A percentile compares a stretch with the other conserved stretches of the same genome.
phyloP scores from a whole-genome alignment of 305 asterid genomes.

The Fraxinus sp. region DNA sequence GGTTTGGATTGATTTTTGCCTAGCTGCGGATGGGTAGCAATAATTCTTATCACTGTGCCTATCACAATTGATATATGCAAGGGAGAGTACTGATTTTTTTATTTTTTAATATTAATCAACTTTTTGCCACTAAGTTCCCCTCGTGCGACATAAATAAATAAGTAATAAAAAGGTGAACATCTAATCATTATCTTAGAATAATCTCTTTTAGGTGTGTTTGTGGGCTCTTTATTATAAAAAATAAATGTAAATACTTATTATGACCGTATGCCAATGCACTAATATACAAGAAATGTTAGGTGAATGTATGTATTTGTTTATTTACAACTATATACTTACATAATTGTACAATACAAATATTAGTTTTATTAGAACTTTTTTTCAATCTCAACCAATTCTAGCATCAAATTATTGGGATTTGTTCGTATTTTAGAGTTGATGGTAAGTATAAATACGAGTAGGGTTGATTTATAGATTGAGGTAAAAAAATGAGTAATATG shows the following conservation, averaged over 20 bases:
- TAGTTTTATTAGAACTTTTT: too few relatives aligned
- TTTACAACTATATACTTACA: background rate
- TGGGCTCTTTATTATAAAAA: constrained; percentile 13
- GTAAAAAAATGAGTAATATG: background rate
- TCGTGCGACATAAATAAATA: constrained; percentile 41
- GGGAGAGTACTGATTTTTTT: background rate
- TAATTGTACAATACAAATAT: too few relatives aligned
- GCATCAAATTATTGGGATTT: too few relatives aligned
- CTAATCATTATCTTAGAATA: constrained; percentile 47
- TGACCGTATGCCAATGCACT: background rate
- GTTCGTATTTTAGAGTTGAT: too few relatives aligned
- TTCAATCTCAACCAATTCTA: too few relatives aligned
- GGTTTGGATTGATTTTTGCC: too few relatives aligned
- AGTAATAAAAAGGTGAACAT: constrained; percentile 26
- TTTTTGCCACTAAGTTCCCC: constrained; percentile 40
- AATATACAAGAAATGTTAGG: background rate
- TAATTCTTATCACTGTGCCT: too few relatives aligned
- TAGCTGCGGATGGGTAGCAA: too few relatives aligned
- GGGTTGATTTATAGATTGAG: background rate
- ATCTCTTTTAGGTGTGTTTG: constrained; percentile 31
- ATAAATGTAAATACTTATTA: background rate
- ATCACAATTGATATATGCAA: too few relatives aligned
- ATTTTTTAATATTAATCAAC: constrained; percentile 11
- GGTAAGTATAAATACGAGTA: background rate
- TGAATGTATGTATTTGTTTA: background rate